Evolutionary conservation across 345 rosid genomes (phyloP).

Genomic region (Leavenworthia alabamica): DNA sequence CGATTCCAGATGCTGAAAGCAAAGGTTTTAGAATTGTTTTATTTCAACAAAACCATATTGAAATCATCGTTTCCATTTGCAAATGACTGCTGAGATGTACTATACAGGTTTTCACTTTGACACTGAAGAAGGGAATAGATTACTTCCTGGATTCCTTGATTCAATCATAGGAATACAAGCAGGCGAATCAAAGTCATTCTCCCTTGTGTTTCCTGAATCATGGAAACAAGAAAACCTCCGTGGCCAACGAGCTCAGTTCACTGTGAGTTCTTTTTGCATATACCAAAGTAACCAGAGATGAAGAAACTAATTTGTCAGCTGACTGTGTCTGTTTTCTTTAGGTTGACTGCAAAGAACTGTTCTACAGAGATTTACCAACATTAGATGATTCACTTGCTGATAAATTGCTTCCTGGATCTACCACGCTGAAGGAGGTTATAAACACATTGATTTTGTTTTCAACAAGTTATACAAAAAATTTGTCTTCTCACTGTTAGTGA

Average conservation of each 20-base stretch:
- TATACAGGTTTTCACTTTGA: slow-evolving; percentile 77
- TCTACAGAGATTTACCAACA: slow-evolving; percentile 70
- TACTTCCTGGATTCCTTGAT: slow-evolving; percentile 79
- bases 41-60: background rate
- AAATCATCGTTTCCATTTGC: background rate
- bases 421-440: slow-evolving; percentile 62
- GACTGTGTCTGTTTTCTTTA: slow-evolving; percentile 19
- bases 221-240: slow-evolving; percentile 85
- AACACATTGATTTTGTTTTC: background rate
- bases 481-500: background rate
- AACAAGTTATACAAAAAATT: background rate
- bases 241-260: slow-evolving; percentile 78
- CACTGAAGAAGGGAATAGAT: slow-evolving; percentile 75
- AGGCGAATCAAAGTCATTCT: slow-evolving; percentile 76
- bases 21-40: slow-evolving; percentile 50
- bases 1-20: slow-evolving; percentile 79
- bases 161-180: slow-evolving; percentile 59
- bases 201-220: slow-evolving; percentile 73
- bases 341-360: slow-evolving; percentile 86
- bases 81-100: background rate
- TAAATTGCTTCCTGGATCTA: slow-evolving; percentile 76
- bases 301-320: background rate
- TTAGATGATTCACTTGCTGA: slow-evolving; percentile 81
- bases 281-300: background rate
- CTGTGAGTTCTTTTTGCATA: slow-evolving; percentile 50